Evolutionary conservation across 495 filamentous ascomycete genomes (phyloP).

Genomic region (Neohortaea acidophila): DNA sequence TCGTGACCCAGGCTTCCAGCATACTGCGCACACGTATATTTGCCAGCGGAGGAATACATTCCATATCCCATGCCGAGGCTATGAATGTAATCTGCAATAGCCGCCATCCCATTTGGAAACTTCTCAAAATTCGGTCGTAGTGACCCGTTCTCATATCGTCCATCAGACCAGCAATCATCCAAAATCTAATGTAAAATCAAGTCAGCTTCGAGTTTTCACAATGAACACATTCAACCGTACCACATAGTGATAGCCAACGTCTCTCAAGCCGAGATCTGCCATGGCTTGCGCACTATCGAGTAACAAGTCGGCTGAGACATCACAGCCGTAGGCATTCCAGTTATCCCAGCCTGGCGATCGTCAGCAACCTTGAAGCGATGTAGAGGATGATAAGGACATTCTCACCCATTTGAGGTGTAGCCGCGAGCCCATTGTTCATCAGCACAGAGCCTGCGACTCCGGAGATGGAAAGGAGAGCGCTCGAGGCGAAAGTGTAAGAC

Average conservation of each 20-base stretch:
- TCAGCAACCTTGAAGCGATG: no score
- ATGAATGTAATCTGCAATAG: slow-evolving; percentile 21
- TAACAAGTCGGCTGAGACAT: slow-evolving; percentile 22
- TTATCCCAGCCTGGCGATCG: no score
- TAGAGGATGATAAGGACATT: no score
- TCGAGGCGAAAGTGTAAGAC: no score
- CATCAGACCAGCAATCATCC: not conserved
- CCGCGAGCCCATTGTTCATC: no score
- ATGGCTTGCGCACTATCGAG: slow-evolving; percentile 19
- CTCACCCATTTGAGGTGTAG: no score
- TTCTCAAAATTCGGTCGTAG: not conserved
- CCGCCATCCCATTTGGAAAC: slow-evolving; percentile 23
- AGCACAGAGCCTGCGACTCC: no score
- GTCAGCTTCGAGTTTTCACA: slow-evolving; percentile 3
- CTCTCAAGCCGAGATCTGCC: slow-evolving; percentile 22
- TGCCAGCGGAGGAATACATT: slow-evolving; percentile 36
- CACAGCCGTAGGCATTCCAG: slow-evolving; percentile 33
- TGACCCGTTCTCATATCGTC: slow-evolving; percentile 21
- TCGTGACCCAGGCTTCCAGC: slow-evolving; percentile 48
- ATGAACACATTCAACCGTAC: slow-evolving; percentile 25
- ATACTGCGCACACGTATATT: slow-evolving; percentile 47
- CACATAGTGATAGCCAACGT: slow-evolving; percentile 25
- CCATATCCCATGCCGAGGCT: slow-evolving; percentile 24
- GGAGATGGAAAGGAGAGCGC: no score
- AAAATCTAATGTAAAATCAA: not conserved